phyloP scores from a whole-genome alignment of 371 early-diverging fungal species.

The Umbelopsis sp. region DNA sequence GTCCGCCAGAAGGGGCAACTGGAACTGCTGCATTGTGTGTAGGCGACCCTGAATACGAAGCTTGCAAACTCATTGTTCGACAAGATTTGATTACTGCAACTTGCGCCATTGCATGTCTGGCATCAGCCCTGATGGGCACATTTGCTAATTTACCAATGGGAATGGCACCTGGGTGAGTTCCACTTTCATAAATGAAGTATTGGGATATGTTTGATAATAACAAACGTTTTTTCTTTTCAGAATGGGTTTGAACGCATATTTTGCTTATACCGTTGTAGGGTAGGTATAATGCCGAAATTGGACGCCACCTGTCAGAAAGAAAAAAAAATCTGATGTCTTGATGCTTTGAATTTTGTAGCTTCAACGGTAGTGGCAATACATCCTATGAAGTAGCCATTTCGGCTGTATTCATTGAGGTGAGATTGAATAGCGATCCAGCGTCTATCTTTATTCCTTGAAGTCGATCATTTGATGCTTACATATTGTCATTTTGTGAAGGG shows the following conservation, averaged over 20 bases:
- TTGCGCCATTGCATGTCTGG: conserved; percentile 66
- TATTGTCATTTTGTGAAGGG: conserved; percentile 33
- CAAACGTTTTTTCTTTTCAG: conserved; percentile 12
- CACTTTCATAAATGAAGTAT: not conserved
- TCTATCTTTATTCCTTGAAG: not conserved
- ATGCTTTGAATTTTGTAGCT: conserved; percentile 31
- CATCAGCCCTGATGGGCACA: conserved; percentile 68
- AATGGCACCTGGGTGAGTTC: conserved; percentile 62
- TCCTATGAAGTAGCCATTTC: conserved; percentile 71
- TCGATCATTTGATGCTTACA: not conserved
- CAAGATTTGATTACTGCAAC: conserved; percentile 76
- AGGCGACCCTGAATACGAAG: conserved; percentile 54
- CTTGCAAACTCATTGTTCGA: conserved; percentile 63
- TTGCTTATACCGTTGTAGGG: conserved; percentile 83
- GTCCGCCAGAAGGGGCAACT: conserved; percentile 33
- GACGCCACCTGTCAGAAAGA: not conserved
- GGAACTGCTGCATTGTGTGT: conserved; percentile 49
- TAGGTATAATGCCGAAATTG: conserved; percentile 24
- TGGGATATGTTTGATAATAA: not conserved
- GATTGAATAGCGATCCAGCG: not conserved
- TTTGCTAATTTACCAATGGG: conserved; percentile 79
- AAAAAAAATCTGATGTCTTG: not conserved
- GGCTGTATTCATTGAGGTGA: conserved; percentile 77
- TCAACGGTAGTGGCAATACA: conserved; percentile 72
- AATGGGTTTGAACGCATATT: conserved; percentile 84